phyloP scores from a whole-genome alignment of 768 basidiomycete genomes.

The Porphyrellus cyaneotinctus region DNA sequence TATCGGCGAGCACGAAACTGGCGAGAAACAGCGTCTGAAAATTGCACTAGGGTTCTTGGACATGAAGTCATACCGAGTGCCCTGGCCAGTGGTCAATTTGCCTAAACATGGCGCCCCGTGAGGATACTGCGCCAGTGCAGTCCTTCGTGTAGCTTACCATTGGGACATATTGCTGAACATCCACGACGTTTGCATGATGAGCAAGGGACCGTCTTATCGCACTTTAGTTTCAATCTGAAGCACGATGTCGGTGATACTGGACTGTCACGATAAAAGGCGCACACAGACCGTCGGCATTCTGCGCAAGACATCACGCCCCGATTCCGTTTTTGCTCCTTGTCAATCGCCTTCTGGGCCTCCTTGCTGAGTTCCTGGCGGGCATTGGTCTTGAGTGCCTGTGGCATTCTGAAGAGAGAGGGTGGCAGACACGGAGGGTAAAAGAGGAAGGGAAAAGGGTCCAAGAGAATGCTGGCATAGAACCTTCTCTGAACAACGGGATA shows the following conservation, averaged over 20 bases:
- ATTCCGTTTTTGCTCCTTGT: slow-evolving; percentile 64
- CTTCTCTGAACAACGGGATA: slow-evolving; percentile 1
- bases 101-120: slow-evolving; percentile 26
- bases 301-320: slow-evolving; percentile 54
- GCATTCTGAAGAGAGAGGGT: slow-evolving; percentile 34
- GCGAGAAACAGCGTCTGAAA: not conserved
- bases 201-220: slow-evolving; percentile 64
- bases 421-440: not conserved
- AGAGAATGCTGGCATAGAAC: slow-evolving; percentile 6
- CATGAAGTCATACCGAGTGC: slow-evolving; percentile 52
- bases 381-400: slow-evolving; percentile 48
- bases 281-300: slow-evolving; percentile 55
- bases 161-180: slow-evolving; percentile 75
- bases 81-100: slow-evolving; percentile 72
- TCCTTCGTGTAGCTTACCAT: slow-evolving; percentile 34
- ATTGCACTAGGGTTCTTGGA: not conserved
- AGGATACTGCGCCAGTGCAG: not conserved
- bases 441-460: not conserved
- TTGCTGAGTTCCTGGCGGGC: slow-evolving; percentile 27
- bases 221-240: slow-evolving; percentile 61
- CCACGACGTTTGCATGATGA: slow-evolving; percentile 66
- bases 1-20: slow-evolving; percentile 70
- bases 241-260: not conserved
- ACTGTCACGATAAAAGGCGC: not conserved
- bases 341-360: slow-evolving; percentile 47